Evolutionary conservation across 2,329 filamentous ascomycete genomes (phyloP).

Genomic region (Penicillium brevicompactum): DNA sequence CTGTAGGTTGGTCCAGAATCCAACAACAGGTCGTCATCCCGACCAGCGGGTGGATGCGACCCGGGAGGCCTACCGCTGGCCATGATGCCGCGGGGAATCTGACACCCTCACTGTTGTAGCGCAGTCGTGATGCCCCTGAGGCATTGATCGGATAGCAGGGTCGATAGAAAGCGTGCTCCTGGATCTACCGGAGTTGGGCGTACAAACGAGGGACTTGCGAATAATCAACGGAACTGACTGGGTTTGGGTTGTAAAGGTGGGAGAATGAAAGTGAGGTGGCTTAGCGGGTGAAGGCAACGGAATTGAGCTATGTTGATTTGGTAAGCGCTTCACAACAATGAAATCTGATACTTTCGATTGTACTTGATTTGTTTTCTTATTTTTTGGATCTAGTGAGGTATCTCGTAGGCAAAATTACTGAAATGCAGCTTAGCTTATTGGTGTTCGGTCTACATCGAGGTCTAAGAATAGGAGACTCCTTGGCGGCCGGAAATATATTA

Average conservation of each 20-base stretch:
- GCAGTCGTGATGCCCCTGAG: slow-evolving; percentile 34
- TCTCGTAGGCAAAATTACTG: neutral
- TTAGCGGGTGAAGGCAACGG: slow-evolving; percentile 26
- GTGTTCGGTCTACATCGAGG: slow-evolving; percentile 1
- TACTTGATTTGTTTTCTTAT: neutral
- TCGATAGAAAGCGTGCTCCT: slow-evolving; percentile 10
- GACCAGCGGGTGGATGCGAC: slow-evolving; percentile 48
- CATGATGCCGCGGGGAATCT: slow-evolving; percentile 43
- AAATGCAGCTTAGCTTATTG: neutral
- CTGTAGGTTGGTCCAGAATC: slow-evolving; percentile 60
- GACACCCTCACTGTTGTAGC: slow-evolving; percentile 35
- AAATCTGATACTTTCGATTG: neutral
- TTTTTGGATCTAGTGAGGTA: neutral
- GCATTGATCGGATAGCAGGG: slow-evolving; percentile 37
- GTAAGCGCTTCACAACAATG: slow-evolving; percentile 13
- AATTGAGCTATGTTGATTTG: slow-evolving; percentile 22
- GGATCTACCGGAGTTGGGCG: slow-evolving; percentile 5
- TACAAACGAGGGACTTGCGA: slow-evolving; percentile 8
- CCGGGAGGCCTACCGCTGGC: slow-evolving; percentile 58
- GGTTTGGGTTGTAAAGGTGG: slow-evolving; percentile 2
- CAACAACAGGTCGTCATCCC: slow-evolving; percentile 48
- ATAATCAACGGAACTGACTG: neutral
- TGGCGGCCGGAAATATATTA: slow-evolving; percentile 18
- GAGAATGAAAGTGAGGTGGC: slow-evolving; percentile 21
- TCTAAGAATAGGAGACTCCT: slow-evolving; percentile 19